Conservation (phyloP, 2,329 filamentous ascomycete species). For the Stemphylium vesicarium region DNA sequence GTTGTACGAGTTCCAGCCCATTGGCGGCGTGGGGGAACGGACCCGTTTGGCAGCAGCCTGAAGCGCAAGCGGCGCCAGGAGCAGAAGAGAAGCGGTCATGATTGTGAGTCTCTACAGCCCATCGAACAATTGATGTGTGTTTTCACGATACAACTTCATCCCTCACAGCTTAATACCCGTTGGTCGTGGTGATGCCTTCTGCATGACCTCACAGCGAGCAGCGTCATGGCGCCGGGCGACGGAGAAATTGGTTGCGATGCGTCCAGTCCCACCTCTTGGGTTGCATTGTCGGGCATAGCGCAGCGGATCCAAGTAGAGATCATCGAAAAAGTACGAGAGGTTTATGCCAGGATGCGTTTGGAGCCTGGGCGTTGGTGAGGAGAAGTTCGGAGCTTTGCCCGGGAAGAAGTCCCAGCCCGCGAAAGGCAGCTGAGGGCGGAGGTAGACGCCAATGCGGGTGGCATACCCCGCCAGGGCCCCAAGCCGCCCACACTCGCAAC, state of each 20-base stretch:
- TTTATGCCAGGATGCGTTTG: background rate
- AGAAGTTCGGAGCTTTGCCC: conserved; percentile 4
- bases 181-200: background rate
- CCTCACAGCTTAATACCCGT: background rate
- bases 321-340: background rate
- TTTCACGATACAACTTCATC: background rate
- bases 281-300: conserved; percentile 1
- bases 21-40: conserved; percentile 35
- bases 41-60: conserved; percentile 23
- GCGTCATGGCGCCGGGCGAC: conserved; percentile 1
- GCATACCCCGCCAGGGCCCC: too few relatives aligned
- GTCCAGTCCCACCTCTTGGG: conserved; percentile 7
- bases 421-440: too few relatives aligned
- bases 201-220: background rate
- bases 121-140: background rate
- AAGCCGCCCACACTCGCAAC: too few relatives aligned
- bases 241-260: conserved; percentile 11
- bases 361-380: conserved; percentile 1
- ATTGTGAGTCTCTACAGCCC: background rate
- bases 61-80: conserved; percentile 10
- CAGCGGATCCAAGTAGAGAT: background rate
- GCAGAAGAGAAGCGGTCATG: background rate
- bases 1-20: conserved; percentile 67
- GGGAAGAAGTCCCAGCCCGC: background rate
- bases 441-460: too few relatives aligned